Conservation (phyloP, 331 rosid genomes). For the Cydonia oblonga region DNA sequence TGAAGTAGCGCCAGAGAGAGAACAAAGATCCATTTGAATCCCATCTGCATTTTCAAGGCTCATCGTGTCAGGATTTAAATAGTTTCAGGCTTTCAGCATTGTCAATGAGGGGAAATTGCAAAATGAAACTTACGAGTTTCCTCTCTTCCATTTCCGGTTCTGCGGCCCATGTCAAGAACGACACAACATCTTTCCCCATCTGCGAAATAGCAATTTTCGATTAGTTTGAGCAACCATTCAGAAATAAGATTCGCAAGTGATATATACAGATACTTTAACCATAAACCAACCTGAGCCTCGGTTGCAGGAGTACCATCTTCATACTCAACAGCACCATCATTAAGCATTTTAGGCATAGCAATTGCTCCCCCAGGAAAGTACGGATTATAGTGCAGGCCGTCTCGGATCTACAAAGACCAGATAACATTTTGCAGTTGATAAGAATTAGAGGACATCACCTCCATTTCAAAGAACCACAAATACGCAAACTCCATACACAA, state of each 20-base stretch:
- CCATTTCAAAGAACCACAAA: neutral
- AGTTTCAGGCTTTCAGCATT: neutral
- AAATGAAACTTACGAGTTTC: conserved; percentile 54
- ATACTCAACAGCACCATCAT: conserved; percentile 84
- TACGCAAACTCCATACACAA: neutral
- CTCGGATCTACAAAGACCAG: conserved; percentile 60
- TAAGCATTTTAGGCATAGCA: conserved; percentile 99
- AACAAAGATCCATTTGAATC: conserved; percentile 95
- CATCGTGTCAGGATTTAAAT: neutral
- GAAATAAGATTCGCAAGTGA: neutral
- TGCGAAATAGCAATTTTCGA: conserved; percentile 18
- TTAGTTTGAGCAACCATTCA: neutral
- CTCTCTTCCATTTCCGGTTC: conserved; percentile 99
- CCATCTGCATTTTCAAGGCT: conserved; percentile 52
- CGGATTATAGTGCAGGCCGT: conserved; percentile 83
- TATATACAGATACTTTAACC: neutral
- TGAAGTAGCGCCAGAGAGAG: conserved; percentile 83
- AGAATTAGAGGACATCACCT: neutral
- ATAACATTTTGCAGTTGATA: neutral
- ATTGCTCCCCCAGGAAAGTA: conserved; percentile 97
- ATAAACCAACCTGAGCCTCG: conserved; percentile 64
- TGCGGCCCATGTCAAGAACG: conserved; percentile 80
- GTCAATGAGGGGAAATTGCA: neutral
- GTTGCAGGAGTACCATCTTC: conserved; percentile 93
- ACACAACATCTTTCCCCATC: conserved; percentile 94